Evolutionary conservation across 2,329 filamentous ascomycete species (phyloP).

Genomic region (Alternaria metachromatica): DNA sequence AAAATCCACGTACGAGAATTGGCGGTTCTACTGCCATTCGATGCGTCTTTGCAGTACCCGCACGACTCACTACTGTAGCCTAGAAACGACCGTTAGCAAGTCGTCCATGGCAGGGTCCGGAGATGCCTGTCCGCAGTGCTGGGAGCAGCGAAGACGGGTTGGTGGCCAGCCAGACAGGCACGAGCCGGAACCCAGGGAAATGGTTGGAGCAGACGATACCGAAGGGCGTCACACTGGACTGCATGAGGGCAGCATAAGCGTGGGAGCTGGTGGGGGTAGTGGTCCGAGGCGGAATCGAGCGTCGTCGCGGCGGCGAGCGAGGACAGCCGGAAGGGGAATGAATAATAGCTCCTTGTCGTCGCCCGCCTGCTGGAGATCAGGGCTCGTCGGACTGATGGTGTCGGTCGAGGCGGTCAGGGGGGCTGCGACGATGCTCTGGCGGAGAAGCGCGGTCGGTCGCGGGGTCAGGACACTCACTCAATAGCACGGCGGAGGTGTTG

Average conservation of each 20-base stretch:
- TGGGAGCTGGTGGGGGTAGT: constrained; percentile 44
- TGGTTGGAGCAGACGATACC: constrained; percentile 52
- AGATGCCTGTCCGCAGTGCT: constrained; percentile 9
- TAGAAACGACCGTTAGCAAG: constrained; percentile 38
- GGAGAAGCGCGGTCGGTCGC: constrained; percentile 25
- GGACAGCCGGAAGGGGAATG: constrained; percentile 17
- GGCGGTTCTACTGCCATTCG: constrained; percentile 55
- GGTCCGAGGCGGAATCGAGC: constrained; percentile 25
- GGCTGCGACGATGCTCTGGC: constrained; percentile 1
- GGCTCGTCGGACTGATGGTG: neutral
- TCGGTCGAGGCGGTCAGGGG: neutral
- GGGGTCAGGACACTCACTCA: constrained; percentile 9
- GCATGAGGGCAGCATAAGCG: constrained; percentile 52
- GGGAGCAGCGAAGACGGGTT: constrained; percentile 7
- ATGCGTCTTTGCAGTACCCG: constrained; percentile 58
- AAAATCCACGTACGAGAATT: constrained; percentile 55
- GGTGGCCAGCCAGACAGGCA: constrained; percentile 48
- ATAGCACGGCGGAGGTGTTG: constrained; percentile 13
- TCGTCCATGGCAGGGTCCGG: constrained; percentile 6
- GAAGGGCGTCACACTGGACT: constrained; percentile 51
- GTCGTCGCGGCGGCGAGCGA: constrained; percentile 19
- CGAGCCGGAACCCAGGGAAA: constrained; percentile 38
- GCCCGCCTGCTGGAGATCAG: neutral
- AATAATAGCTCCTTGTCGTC: constrained; percentile 19
- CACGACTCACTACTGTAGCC: constrained; percentile 58